A percentile compares a stretch with the other conserved stretches of the same genome.
Evolutionary conservation across 140 eudicot species (phyloP).

Genomic region (Anethum foeniculum): DNA sequence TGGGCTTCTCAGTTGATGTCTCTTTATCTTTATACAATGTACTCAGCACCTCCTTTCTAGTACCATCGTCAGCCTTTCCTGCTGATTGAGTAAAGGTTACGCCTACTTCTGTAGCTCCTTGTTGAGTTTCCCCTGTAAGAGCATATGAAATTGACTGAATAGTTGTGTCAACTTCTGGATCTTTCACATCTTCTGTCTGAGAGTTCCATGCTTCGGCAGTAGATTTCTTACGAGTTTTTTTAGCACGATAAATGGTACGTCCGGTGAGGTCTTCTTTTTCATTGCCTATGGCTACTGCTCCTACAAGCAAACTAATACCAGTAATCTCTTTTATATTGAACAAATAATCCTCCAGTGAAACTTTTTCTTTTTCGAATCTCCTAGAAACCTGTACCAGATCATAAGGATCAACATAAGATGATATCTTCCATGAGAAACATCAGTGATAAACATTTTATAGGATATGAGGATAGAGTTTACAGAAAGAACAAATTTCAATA

Average conservation of each 20-base stretch:
- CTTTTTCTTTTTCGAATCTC: constrained; percentile 42
- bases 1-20: not conserved
- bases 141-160: not conserved
- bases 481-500: not conserved
- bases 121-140: not conserved
- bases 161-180: not conserved
- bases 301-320: constrained; percentile 46
- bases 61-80: not conserved
- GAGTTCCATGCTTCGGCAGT: not conserved
- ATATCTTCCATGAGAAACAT: not conserved
- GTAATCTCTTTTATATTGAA: constrained; percentile 43
- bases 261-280: constrained; percentile 58
- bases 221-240: not conserved
- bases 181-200: not conserved
- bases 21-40: not conserved
- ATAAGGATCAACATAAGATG: not conserved
- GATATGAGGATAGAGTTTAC: not conserved
- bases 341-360: constrained; percentile 52
- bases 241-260: not conserved
- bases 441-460: not conserved
- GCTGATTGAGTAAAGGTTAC: not conserved
- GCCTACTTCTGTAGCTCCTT: not conserved
- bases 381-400: constrained; percentile 32
- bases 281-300: constrained; percentile 66
- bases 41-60: not conserved